Base-by-base conservation (phyloP, 352 stramenopile genomes). In the Globisporangium polare region DNA sequence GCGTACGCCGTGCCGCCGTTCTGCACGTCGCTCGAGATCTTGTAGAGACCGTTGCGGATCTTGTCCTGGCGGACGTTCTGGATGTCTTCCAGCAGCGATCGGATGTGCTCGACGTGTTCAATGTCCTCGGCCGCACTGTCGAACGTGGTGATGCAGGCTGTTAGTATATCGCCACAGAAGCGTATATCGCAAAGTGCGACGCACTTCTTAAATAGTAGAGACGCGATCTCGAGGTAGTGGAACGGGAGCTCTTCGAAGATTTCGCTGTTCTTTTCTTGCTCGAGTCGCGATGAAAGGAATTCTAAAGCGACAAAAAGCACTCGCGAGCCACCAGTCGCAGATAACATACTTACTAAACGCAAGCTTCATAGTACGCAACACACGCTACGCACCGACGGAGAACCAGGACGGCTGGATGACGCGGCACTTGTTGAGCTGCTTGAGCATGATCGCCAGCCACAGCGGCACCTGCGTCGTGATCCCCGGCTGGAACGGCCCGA, bases 401-500 rank as follows among this genome's bases (percentile, higher is more conserved):
- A 96, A 83, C 88, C 88, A 96, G 6, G 75, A 71, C 17, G 88
- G 88, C 33, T 80, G 72, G 31, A 95, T 65, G 63, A 96, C 90
- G 26, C 84, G 83, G 55, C 87, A 95, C 67, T 94, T 94, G 75
- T 95, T 80, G 49, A 93, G 77, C 65, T 96, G 83, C 47, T 92
- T 92, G 35, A 96, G 84, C 78, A 91, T 88, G 20, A 96, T 78
- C 33, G 88, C 88, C n/a, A 96, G 83, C 88, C 88, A 96, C 20
- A 96, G 66, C 43, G 88, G 87, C 45, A 96, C 88, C 37, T 91
- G 74, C 57, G 80, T 86, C 39, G 76, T 89, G 49, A 92, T 95
- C 15, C 88, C 85, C 6, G 87, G 81, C 62, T 94, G 80, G 60
- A 96, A 96, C 33, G 88, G 88, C n/a, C 88, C 88, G 57, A 93